phyloP scores from a whole-genome alignment of 2,329 filamentous ascomycete species.

The Pseudogymnoascus sp. region DNA sequence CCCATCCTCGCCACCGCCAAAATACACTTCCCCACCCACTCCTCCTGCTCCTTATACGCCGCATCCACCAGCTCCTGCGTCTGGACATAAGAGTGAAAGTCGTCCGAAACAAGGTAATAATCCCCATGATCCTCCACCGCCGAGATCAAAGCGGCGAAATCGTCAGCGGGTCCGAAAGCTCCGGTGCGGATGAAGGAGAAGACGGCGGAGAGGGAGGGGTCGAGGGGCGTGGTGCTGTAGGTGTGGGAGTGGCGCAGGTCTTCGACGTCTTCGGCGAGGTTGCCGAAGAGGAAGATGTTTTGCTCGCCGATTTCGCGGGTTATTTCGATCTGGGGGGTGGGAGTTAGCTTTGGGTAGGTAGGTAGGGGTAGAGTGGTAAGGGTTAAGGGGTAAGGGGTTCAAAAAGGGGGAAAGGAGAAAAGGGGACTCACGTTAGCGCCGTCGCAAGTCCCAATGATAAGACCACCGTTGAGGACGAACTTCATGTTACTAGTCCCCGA shows the following conservation, averaged over 20 bases:
- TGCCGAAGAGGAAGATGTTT: slow-evolving; percentile 98
- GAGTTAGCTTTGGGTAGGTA: not conserved
- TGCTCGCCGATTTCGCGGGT: slow-evolving; percentile 92
- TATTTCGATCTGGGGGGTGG: slow-evolving; percentile 71
- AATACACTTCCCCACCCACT: slow-evolving; percentile 88
- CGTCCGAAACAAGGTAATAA: slow-evolving; percentile 95
- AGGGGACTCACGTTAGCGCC: slow-evolving; percentile 73
- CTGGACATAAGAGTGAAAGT: slow-evolving; percentile 90
- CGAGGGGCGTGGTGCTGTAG: slow-evolving; percentile 71
- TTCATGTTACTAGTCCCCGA: slow-evolving; percentile 98
- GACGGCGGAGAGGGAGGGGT: slow-evolving; percentile 68
- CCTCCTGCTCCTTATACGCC: slow-evolving; percentile 83
- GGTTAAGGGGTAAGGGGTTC: not conserved
- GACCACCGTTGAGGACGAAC: slow-evolving; percentile 91
- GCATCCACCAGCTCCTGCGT: slow-evolving; percentile 88
- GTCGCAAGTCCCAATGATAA: slow-evolving; percentile 97
- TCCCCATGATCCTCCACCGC: slow-evolving; percentile 89
- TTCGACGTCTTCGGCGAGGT: slow-evolving; percentile 90
- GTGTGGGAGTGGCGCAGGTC: slow-evolving; percentile 86
- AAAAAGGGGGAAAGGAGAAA: not conserved
- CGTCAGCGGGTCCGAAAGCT: slow-evolving; percentile 68
- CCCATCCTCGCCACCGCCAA: slow-evolving; percentile 86
- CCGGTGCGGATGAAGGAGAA: slow-evolving; percentile 74
- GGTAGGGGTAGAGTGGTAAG: slow-evolving; percentile 12
- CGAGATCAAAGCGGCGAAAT: slow-evolving; percentile 75